These are phyloP conservation scores for Thraustotheca clavata DNA, from an alignment of 352 stramenopile genomes.

Conservation along the genomic window DNA sequence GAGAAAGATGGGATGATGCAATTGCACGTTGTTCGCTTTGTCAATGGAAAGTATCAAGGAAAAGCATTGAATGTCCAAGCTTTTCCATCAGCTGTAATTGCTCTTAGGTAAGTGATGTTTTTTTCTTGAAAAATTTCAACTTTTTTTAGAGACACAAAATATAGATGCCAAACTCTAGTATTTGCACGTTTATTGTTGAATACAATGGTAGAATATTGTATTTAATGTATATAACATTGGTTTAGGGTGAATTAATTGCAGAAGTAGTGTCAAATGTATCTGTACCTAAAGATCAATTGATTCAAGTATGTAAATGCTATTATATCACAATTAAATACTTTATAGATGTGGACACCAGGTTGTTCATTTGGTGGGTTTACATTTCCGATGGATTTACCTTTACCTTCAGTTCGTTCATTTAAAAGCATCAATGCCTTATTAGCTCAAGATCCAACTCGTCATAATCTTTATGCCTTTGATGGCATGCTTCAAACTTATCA, in stretches of 20 bases:
- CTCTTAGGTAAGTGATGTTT: too few species aligned
- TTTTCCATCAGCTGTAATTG: neutral
- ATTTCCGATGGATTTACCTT: neutral
- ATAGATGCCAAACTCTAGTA: neutral
- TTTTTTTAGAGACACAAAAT: too few species aligned
- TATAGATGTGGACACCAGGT: conserved; percentile 7
- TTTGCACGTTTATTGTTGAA: neutral
- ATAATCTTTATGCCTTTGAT: conserved; percentile 15
- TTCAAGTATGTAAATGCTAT: neutral
- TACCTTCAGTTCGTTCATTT: neutral
- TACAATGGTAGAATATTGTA: neutral
- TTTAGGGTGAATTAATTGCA: neutral
- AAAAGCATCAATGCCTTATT: conserved; percentile 15
- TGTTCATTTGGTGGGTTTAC: conserved; percentile 20
- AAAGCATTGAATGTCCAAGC: neutral
- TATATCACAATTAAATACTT: too few species aligned
- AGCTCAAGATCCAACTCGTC: neutral
- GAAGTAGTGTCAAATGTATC: neutral
- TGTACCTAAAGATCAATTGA: neutral
- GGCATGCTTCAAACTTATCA: conserved; percentile 19
- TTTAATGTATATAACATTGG: neutral
- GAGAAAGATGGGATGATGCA: neutral
- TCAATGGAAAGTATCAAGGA: neutral
- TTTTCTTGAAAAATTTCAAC: too few species aligned
- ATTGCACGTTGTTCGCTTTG: neutral